A percentile compares a stretch with the other conserved stretches of the same genome.
These are phyloP conservation scores for Herpetomonas samuelpessoai DNA, from an alignment of 208 protist genomes.

Conservation along the genomic window DNA sequence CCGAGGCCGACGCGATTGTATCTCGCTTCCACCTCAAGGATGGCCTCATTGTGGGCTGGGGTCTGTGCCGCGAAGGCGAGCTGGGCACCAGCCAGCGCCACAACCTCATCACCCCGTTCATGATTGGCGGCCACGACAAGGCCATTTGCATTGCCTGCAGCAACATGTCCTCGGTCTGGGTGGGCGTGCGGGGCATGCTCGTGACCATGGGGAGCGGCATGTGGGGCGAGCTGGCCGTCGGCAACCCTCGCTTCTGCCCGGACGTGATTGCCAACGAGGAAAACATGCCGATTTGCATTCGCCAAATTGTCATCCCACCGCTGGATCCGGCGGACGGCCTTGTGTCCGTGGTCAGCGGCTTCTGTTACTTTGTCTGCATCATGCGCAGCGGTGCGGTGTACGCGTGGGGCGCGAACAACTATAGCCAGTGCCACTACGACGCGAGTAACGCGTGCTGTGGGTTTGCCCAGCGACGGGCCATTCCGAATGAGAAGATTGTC, in stretches of 20 bases:
- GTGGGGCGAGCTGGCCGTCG: slow-evolving; percentile 79
- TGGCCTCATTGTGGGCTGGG: slow-evolving; percentile 79
- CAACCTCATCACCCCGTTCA: slow-evolving; percentile 70
- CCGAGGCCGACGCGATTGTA: slow-evolving; percentile 21
- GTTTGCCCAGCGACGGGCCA: slow-evolving; percentile 34
- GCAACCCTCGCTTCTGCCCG: slow-evolving; percentile 56
- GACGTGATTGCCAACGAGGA: slow-evolving; percentile 57
- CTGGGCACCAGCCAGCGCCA: slow-evolving; percentile 56
- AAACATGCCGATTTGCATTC: slow-evolving; percentile 61
- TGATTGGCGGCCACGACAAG: slow-evolving; percentile 75
- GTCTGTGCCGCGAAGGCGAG: slow-evolving; percentile 62
- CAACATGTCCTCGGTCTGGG: slow-evolving; percentile 60
- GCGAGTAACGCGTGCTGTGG: slow-evolving; percentile 47
- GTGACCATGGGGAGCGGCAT: slow-evolving; percentile 72
- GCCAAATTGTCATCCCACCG: slow-evolving; percentile 45
- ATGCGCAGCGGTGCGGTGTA: slow-evolving; percentile 51
- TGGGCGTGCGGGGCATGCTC: slow-evolving; percentile 52
- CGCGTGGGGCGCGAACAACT: slow-evolving; percentile 79
- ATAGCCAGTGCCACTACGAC: slow-evolving; percentile 59
- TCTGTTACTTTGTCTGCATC: slow-evolving; percentile 52
- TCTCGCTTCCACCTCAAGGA: slow-evolving; percentile 57
- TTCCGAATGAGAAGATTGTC: slow-evolving; percentile 49
- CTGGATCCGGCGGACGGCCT: slow-evolving; percentile 40
- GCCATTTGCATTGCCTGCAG: slow-evolving; percentile 67
- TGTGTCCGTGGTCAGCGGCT: slow-evolving; percentile 57